Conservation (phyloP, 176 grass and related monocot genomes). For the Zoysia pacifica region DNA sequence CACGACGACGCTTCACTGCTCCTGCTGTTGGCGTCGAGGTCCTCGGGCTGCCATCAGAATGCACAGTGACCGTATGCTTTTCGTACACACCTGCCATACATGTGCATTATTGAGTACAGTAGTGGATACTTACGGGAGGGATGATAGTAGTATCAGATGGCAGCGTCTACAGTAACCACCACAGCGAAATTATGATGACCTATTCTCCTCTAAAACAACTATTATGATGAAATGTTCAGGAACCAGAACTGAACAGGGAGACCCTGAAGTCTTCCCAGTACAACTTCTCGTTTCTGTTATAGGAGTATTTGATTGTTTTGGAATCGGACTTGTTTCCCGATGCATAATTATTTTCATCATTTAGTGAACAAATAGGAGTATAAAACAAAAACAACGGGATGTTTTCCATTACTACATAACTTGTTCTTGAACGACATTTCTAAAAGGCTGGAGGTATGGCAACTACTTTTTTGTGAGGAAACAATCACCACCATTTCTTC, state of each 20-base stretch:
- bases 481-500: neutral
- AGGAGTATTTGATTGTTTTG: neutral
- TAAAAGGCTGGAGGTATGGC: neutral
- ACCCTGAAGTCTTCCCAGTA: neutral
- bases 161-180: neutral
- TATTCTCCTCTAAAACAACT: neutral
- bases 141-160: neutral
- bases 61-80: slow-evolving; percentile 35
- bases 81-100: slow-evolving; percentile 14
- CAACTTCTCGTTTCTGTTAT: neutral
- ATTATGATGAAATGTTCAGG: neutral
- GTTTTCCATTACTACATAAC: neutral
- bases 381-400: neutral
- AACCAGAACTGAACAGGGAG: neutral
- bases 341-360: neutral
- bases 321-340: neutral
- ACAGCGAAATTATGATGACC: neutral
- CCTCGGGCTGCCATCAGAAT: slow-evolving; percentile 10
- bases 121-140: neutral
- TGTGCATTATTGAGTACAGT: slow-evolving; percentile 15
- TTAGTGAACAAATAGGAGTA: neutral
- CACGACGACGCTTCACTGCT: slow-evolving; percentile 40
- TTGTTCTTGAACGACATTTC: neutral
- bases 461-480: neutral
- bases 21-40: slow-evolving; percentile 39